Evolutionary conservation across 208 protist species (phyloP), one percentile per base, ranked within the genome.

Genomic region (Leishmania major): DNA sequence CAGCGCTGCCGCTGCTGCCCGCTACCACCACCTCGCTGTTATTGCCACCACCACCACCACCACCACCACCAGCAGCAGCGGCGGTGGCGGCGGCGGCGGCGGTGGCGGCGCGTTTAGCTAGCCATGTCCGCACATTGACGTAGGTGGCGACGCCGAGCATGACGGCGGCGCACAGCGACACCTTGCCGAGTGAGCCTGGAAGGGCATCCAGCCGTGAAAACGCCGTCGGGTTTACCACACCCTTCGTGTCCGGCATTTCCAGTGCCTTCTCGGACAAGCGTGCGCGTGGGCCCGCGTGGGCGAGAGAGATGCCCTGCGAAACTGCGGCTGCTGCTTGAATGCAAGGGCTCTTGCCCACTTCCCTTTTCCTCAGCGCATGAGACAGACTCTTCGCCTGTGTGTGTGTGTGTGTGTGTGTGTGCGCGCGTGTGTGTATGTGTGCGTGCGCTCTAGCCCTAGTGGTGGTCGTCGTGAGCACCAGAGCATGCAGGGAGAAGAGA

Each of bases 131-230:
- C 64, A 86, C 66, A 57, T 77, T 86, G 4, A 83, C 67, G 37
- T 80, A 86, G 45, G 83, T 60, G 19, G 83, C 75, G n/a, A 86
- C 77, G 53, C 78, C 75, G 45, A 83, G 78, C 8, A 79, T 80
- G 47, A 82, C 53, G 47, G 73, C 83, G 5, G 83, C 83, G 78
- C 78, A 86, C 31, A 86, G 62, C 1, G 78, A 82, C 31, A 78
- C 83, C 57, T 86, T 86, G 47, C 78, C 78, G 1, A 86, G 78
- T 17, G 83, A 83, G 19, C 83, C 83, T 17, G 83, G 83, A 3
- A 86, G 67, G 25, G 83, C 74, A n/a, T 86, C 83, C 3, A 86
- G 28, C 0, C 78, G 83, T 13, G 62, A 80, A 49, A 76, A 45
- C 19, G 75, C 49, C 75, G 55, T 74, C 0, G 75, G 43, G 62